Evolutionary conservation across 2,329 filamentous ascomycete species (phyloP), one percentile per base, ranked within the genome.

Genomic region (Diaporthe eres): DNA sequence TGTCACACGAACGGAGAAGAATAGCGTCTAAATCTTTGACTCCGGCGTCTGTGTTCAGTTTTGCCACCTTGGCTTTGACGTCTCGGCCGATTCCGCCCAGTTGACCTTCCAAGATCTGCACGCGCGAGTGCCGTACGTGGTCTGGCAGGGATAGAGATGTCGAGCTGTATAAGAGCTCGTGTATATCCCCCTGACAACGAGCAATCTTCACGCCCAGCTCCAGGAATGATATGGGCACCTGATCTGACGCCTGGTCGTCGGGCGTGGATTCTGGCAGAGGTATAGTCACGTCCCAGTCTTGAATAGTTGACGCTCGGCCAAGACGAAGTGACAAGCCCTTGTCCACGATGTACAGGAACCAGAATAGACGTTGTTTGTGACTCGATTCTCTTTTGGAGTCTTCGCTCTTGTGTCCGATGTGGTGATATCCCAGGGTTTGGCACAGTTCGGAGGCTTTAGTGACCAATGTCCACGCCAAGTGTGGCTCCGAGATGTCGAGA

Each of bases 251-350:
- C 44, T 44, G 42, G 10, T n/a, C 19, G 3, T 9, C 61, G 28
- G 44, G 19, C 10, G 19, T 49, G 28, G 12, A n/a, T n/a, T n/a
- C 28, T 31, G 42, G 42, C 28, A 34, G 44, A 67, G 61, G 44
- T 22, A 47, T 65, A 17, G 60, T 47, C 15, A 65, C 60, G n/a
- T 65, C 60, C 60, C 60, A 65, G 60, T 65, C 39, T 44, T 65
- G 60, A 8, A 47, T 65, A 13, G 60, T 47, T 5, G 60, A 65
- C 12, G 60, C 44, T 3, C 61, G 22, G 17, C 42, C 44, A 34
- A 67, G 61, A 1, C 61, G 28, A 51, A 67, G 61, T 67, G 61
- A 49, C 28, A 67, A 49, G 28, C 42, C 28, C 61, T 67, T 67
- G 19, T 49, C 61, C 44, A 67, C 22, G 28, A 49, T 3, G 42